Evolutionary conservation across 2,329 filamentous ascomycete genomes (phyloP).

Genomic region (Colletotrichum liriopes): DNA sequence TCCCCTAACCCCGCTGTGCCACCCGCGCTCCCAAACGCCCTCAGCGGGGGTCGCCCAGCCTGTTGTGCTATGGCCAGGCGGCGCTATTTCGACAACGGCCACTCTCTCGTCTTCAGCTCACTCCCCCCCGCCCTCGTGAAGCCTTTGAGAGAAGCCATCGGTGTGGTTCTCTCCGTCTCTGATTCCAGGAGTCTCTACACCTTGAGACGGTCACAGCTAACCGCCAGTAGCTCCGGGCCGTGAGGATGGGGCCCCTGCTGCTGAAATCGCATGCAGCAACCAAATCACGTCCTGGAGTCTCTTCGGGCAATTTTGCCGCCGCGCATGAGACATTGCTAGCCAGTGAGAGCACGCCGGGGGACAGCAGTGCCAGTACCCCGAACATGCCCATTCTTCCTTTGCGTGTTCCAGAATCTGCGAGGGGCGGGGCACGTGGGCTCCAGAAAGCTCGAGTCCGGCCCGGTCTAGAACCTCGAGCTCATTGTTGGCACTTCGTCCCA

Average conservation of each 20-base stretch:
- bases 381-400: constrained; percentile 10
- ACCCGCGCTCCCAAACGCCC: constrained; percentile 16
- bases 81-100: background rate
- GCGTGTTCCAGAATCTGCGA: constrained; percentile 16
- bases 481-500: background rate
- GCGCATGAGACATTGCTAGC: constrained; percentile 1
- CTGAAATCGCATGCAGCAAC: background rate
- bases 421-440: constrained; percentile 16
- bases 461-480: background rate
- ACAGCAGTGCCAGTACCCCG: background rate
- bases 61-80: background rate
- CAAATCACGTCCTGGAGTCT: background rate
- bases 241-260: background rate
- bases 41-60: background rate
- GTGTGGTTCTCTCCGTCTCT: background rate
- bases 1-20: constrained; percentile 23
- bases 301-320: constrained; percentile 11
- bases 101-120: background rate
- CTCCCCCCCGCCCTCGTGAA: background rate
- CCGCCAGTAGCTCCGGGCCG: background rate
- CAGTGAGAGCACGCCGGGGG: constrained; percentile 6
- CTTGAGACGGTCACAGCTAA: background rate
- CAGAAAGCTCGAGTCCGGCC: background rate
- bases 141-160: no score
- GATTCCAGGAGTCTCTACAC: background rate